These are phyloP conservation scores for Guyanaporus albipodus DNA, from an alignment of 768 basidiomycete genomes.

Conservation along the genomic window DNA sequence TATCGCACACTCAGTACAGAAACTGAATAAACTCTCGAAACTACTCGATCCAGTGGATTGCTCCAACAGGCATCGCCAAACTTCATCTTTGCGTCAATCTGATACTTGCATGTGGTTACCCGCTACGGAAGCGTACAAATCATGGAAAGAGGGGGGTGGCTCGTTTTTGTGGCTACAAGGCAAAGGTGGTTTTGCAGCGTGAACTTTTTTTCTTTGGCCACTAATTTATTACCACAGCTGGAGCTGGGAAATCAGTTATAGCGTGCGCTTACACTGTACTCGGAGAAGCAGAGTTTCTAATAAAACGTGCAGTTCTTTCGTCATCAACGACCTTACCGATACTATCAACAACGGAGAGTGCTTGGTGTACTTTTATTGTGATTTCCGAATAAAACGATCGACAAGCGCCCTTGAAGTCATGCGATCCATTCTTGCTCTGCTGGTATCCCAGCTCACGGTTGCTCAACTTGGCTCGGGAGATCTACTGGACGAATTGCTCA, in stretches of 20 bases:
- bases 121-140: neutral
- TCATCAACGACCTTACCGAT: neutral
- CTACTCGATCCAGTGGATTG: neutral
- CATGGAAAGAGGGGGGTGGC: constrained; percentile 2
- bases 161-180: constrained; percentile 15
- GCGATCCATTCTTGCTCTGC: constrained; percentile 20
- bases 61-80: neutral
- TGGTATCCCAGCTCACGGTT: neutral
- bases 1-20: neutral
- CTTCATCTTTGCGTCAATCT: neutral
- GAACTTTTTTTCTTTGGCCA: neutral
- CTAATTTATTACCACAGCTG: neutral
- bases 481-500: constrained; percentile 4
- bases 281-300: neutral
- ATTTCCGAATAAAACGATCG: constrained; percentile 11
- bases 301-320: neutral
- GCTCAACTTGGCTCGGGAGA: neutral
- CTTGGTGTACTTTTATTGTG: constrained; percentile 22
- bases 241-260: neutral
- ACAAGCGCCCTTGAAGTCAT: constrained; percentile 13
- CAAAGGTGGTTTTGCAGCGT: constrained; percentile 4
- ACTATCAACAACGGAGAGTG: neutral
- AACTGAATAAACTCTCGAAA: neutral
- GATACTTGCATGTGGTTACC: constrained; percentile 15
- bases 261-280: neutral